phyloP scores from a whole-genome alignment of 1,139 yeast species.

The Blastobotrys buckinghamii region DNA sequence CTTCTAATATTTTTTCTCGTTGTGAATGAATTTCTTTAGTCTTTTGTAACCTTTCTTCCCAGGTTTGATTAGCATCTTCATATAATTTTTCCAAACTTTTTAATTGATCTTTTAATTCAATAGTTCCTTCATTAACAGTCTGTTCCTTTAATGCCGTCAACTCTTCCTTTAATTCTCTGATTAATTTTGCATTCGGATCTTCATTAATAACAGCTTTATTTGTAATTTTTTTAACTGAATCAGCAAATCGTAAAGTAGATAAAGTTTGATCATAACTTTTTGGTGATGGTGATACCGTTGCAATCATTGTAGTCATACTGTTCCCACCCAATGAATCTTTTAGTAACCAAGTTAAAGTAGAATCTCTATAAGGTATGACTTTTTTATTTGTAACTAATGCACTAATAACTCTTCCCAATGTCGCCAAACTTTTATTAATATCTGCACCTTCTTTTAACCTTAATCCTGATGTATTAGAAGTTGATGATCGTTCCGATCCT shows the following conservation, averaged over 20 bases:
- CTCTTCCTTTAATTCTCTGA: conserved; percentile 28
- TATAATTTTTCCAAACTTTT: conserved; percentile 24
- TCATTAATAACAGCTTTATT: conserved; percentile 50
- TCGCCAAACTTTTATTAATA: conserved; percentile 66
- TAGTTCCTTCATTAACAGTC: conserved; percentile 6
- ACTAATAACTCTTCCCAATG: conserved; percentile 65
- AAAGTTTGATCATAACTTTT: conserved; percentile 56
- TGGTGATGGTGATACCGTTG: conserved; percentile 26
- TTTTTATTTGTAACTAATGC: conserved; percentile 38
- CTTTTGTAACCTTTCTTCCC: conserved; percentile 27
- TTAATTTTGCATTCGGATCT: conserved; percentile 31
- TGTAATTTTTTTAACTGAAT: conserved; percentile 59
- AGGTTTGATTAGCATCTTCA: conserved; percentile 25
- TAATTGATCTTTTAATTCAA: conserved; percentile 24
- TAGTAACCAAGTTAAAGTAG: conserved; percentile 60
- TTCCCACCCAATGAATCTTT: conserved; percentile 68
- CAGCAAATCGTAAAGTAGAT: conserved; percentile 67
- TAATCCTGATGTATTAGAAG: conserved; percentile 56
- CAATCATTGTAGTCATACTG: conserved; percentile 65
- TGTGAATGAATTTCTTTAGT: conserved; percentile 25
- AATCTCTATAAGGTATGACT: conserved; percentile 61
- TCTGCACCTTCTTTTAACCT: conserved; percentile 65
- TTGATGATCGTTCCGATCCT: conserved; percentile 62
- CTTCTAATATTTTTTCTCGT: conserved; percentile 27
- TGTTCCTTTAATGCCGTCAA: conserved; percentile 19